Evolutionary conservation across 495 filamentous ascomycete species (phyloP).

Genomic region (Ascodesmis nigricans): DNA sequence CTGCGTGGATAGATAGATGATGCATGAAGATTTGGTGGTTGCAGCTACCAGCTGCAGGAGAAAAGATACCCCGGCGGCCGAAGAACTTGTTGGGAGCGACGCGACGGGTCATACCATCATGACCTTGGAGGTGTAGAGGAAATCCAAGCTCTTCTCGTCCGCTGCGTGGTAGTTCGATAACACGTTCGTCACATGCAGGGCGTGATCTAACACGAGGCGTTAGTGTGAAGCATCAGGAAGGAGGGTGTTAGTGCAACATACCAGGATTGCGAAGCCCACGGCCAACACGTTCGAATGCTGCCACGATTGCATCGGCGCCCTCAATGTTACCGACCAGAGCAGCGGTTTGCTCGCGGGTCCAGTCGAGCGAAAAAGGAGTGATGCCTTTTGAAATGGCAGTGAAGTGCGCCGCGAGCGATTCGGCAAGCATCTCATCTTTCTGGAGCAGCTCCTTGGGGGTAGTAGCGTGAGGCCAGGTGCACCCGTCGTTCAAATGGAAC

Average conservation of each 20-base stretch:
- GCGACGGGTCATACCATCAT: too few relatives aligned
- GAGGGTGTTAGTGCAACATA: constrained; percentile 2
- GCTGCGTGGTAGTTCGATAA: constrained; percentile 16
- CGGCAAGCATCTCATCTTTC: constrained; percentile 19
- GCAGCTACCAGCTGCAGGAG: too few relatives aligned
- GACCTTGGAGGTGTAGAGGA: constrained; percentile 21
- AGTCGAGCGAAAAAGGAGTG: constrained; percentile 22
- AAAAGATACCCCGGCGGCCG: too few relatives aligned
- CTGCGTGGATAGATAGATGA: too few relatives aligned
- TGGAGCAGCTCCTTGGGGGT: constrained; percentile 18
- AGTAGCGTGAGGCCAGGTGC: constrained; percentile 19
- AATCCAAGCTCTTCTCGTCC: constrained; percentile 20
- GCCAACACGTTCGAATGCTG: constrained; percentile 18
- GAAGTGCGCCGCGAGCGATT: constrained; percentile 21
- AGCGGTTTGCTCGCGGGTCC: constrained; percentile 20
- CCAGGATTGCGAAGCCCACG: constrained; percentile 16
- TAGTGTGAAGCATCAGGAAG: constrained; percentile 1
- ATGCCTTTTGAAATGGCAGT: constrained; percentile 21
- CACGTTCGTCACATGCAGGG: constrained; percentile 15
- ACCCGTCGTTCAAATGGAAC: constrained; percentile 20
- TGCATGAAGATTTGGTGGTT: too few relatives aligned
- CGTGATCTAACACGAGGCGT: too few relatives aligned
- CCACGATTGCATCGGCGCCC: constrained; percentile 10
- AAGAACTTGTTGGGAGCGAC: too few relatives aligned
- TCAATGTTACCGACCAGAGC: constrained; percentile 17